Percentiles rank a stretch among this genome's conserved stretches.
These are phyloP conservation scores for Botrytis deweyae DNA, from an alignment of 2,329 filamentous ascomycete species.

Conservation along the genomic window DNA sequence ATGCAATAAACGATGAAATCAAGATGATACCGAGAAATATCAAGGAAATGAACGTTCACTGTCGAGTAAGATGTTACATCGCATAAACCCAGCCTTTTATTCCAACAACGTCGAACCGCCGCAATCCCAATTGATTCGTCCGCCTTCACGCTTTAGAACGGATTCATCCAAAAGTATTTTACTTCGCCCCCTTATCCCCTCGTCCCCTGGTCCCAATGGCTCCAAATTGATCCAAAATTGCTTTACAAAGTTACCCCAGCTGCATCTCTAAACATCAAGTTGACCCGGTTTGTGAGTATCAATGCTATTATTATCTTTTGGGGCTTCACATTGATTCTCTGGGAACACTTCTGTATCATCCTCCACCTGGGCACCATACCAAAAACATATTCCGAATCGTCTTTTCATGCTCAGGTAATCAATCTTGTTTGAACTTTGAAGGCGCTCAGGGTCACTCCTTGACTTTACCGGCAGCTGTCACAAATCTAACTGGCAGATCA, in stretches of 20 bases:
- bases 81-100: conserved; percentile 20
- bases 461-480: conserved; percentile 16
- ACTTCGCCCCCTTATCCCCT: conserved; percentile 20
- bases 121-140: conserved; percentile 8
- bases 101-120: conserved; percentile 6
- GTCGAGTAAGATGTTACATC: conserved; percentile 19
- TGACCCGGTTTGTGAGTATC: conserved; percentile 13
- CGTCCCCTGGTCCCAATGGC: not conserved
- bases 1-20: not conserved
- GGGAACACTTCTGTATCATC: not conserved
- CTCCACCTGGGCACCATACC: conserved; percentile 9
- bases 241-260: conserved; percentile 8
- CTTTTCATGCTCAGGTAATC: conserved; percentile 10
- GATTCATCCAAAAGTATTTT: conserved; percentile 18
- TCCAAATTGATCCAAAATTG: not conserved
- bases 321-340: not conserved
- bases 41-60: conserved; percentile 6
- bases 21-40: not conserved
- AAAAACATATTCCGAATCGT: not conserved
- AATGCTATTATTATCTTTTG: conserved; percentile 23
- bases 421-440: conserved; percentile 15
- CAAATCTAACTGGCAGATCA: conserved; percentile 15
- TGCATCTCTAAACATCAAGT: conserved; percentile 20
- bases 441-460: conserved; percentile 14
- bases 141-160: not conserved